Conservation (phyloP, 2,329 filamentous ascomycete genomes). For the Penicillium capsulatum region DNA sequence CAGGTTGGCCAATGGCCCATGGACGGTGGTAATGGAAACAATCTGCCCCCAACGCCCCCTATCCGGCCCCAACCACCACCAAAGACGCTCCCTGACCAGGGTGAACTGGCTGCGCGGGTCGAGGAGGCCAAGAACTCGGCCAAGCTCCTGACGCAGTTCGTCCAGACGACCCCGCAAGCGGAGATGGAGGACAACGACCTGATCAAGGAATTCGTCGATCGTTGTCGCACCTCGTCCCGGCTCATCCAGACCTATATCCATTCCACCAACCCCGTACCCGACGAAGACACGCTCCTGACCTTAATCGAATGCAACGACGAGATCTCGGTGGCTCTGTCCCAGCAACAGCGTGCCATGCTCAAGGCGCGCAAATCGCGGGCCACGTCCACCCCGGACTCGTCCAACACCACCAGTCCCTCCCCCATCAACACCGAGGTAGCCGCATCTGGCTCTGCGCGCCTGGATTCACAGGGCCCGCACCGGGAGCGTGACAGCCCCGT, state of each 20-base stretch:
- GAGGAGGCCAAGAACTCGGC: constrained; percentile 89
- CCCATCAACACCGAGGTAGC: constrained; percentile 12
- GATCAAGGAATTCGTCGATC: constrained; percentile 83
- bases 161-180: constrained; percentile 73
- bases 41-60: neutral
- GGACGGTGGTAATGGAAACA: neutral
- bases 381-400: constrained; percentile 14
- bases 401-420: constrained; percentile 20
- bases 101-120: constrained; percentile 75
- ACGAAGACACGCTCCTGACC: constrained; percentile 89
- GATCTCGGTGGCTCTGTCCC: constrained; percentile 73
- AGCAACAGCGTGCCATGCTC: constrained; percentile 75
- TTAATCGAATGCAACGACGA: constrained; percentile 94
- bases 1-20: neutral
- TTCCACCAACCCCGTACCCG: constrained; percentile 71
- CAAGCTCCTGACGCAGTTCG: constrained; percentile 84
- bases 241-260: constrained; percentile 85
- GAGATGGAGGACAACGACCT: constrained; percentile 82
- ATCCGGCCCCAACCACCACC: constrained; percentile 31
- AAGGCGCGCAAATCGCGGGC: constrained; percentile 48
- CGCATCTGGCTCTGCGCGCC: constrained; percentile 15
- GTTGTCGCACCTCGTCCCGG: constrained; percentile 74
- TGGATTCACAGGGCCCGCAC: neutral
- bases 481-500: neutral
- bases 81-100: constrained; percentile 57